Base-by-base conservation (phyloP, 352 stramenopile genomes). In the Chrysophaeum taylorii region DNA sequence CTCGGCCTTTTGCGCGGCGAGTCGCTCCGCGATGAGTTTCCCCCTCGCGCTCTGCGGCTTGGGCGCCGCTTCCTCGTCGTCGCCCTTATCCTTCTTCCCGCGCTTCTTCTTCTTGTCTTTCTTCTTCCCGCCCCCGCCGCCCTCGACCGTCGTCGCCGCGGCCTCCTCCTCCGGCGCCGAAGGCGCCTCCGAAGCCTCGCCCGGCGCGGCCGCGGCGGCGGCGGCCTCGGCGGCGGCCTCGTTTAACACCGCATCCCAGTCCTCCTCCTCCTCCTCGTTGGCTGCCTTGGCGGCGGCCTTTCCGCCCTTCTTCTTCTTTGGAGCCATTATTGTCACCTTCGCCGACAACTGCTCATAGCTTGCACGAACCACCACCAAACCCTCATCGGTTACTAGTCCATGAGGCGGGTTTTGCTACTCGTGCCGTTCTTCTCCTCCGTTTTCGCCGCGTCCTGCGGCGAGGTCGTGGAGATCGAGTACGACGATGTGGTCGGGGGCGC, bases 1-100 rank as follows among this genome's bases (percentile, higher is more conserved):
- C 39, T 73, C 50, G 14, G 85, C 83, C 25, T 72, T 75, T 71
- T 86, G 78, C 43, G 82, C 80, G 27, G 80, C 77, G 64, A 86
- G 67, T 64, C 83, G 72, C 74, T 87, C 82, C 39, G 81, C 78
- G 54, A 88, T 79, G 43, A 38, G 16, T 23, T 57, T 57, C 14
- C 35, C 16, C 25, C 39, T 33, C 35, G 36, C n/a, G 15, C 23
- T 42, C 14, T 9, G 45, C 16, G 36, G 16, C 18, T 33, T 33
- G 31, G 45, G 53, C 41, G n/a, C 64, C 50, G 21, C 73, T 31
- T 66, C 43, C n/a, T 78, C 70, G 41, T 71, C 69, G 35, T 75
- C 53, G n/a, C 33, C 62, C 42, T 9, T 9, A 7, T 9, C 43
- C 52, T 73, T 73, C 42, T 73, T 73, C 27, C 14, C 31, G 27